phyloP scores from a whole-genome alignment of 2,329 filamentous ascomycete genomes.

The Fusarium aywerte region DNA sequence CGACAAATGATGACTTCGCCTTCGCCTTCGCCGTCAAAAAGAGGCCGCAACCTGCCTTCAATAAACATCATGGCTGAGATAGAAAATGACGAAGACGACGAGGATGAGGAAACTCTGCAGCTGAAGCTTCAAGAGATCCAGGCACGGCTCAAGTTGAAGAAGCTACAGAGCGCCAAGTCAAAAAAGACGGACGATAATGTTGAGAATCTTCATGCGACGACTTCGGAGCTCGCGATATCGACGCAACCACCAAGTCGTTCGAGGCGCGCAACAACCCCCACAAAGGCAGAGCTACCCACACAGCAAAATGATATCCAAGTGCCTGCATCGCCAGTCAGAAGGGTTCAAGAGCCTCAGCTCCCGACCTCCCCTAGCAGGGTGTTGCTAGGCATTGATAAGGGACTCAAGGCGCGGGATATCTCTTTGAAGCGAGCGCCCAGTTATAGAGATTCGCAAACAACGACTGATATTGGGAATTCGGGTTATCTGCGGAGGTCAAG shows the following conservation, averaged over 20 bases:
- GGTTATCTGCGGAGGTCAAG: slow-evolving; percentile 59
- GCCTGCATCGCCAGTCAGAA: slow-evolving; percentile 76
- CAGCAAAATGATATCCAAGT: slow-evolving; percentile 70
- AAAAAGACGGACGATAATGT: slow-evolving; percentile 39
- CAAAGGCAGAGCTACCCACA: slow-evolving; percentile 36
- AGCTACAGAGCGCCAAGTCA: slow-evolving; percentile 71
- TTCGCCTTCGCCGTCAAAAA: slow-evolving; percentile 69
- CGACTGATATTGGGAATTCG: slow-evolving; percentile 30
- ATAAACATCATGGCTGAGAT: slow-evolving; percentile 50
- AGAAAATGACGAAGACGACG: slow-evolving; percentile 68
- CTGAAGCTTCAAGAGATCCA: slow-evolving; percentile 90
- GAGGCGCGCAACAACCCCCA: slow-evolving; percentile 45
- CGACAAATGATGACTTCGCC: slow-evolving; percentile 74
- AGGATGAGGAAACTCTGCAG: slow-evolving; percentile 90
- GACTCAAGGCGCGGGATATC: slow-evolving; percentile 80
- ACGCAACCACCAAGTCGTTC: slow-evolving; percentile 32
- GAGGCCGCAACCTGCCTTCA: slow-evolving; percentile 39
- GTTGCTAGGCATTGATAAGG: slow-evolving; percentile 89
- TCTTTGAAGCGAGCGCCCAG: slow-evolving; percentile 80
- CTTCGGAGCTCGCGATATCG: slow-evolving; percentile 43
- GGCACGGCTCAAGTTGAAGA: slow-evolving; percentile 87
- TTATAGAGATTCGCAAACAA: slow-evolving; percentile 48
- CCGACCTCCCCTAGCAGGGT: slow-evolving; percentile 83
- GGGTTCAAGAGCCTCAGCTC: slow-evolving; percentile 60
- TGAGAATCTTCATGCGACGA: slow-evolving; percentile 29